A percentile compares a stretch with the other conserved stretches of the same genome.
Evolutionary conservation across 805 yeast genomes (phyloP).

Genomic region (Wickerhamiella spandovensis): DNA sequence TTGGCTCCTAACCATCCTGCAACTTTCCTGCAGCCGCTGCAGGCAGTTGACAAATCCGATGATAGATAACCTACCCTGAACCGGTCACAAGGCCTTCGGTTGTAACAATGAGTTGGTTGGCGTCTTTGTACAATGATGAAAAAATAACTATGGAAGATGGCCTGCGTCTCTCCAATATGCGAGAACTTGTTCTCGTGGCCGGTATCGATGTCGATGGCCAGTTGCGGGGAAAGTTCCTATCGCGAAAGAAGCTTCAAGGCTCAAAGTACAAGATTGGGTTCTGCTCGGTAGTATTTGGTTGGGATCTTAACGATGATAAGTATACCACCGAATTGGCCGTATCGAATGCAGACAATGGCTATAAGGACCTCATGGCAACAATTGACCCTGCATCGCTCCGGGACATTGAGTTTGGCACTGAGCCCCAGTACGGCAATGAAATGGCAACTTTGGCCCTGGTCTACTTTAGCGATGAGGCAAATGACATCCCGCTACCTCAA

Average conservation of each 20-base stretch:
- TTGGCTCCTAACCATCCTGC: no score
- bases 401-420: conserved; percentile 19
- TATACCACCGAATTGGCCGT: conserved; percentile 19
- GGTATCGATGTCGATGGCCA: conserved; percentile 27
- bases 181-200: conserved; percentile 20
- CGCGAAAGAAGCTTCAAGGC: conserved; percentile 19
- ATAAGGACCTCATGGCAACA: conserved; percentile 20
- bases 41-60: not conserved
- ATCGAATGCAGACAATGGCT: conserved; percentile 22
- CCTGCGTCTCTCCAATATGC: not conserved
- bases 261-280: conserved; percentile 23
- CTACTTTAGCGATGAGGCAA: conserved; percentile 15
- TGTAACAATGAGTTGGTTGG: not conserved
- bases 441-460: conserved; percentile 21
- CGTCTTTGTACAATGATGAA: not conserved
- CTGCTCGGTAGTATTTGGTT: conserved; percentile 25
- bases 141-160: not conserved
- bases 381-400: conserved; percentile 17
- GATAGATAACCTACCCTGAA: not conserved
- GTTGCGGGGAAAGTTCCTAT: conserved; percentile 24
- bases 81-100: not conserved
- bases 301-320: conserved; percentile 25
- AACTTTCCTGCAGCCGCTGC: not conserved
- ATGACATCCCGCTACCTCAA: conserved; percentile 18
- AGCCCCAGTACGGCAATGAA: conserved; percentile 8